phyloP scores from a whole-genome alignment of 805 yeast species.

The Huiozyma sinensis region DNA sequence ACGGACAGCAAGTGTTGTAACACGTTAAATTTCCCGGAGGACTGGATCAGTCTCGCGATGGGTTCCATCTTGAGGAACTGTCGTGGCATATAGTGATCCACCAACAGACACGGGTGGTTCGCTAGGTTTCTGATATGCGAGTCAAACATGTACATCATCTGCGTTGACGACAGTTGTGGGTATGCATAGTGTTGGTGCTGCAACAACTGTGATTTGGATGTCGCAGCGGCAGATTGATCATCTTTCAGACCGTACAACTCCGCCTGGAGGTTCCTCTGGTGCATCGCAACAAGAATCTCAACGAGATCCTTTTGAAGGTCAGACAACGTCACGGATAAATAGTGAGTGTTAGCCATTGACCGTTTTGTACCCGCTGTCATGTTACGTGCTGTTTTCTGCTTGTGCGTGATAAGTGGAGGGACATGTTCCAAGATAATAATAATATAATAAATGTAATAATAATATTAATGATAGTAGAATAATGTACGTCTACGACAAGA shows the following conservation, averaged over 20 bases:
- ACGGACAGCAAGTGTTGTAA: conserved; percentile 36
- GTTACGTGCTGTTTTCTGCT: too few species aligned
- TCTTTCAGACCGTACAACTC: not conserved
- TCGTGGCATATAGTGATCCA: conserved; percentile 69
- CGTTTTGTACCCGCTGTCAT: not conserved
- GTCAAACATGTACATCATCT: conserved; percentile 21
- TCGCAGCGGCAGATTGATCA: not conserved
- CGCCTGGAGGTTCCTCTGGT: conserved; percentile 24
- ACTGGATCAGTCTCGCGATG: conserved; percentile 39
- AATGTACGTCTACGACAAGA: conserved; percentile 1
- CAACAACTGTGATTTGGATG: not conserved
- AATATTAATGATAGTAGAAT: not conserved
- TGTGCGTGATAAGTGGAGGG: too few species aligned
- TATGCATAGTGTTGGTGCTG: conserved; percentile 10
- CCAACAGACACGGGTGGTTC: conserved; percentile 61
- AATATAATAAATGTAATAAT: not conserved
- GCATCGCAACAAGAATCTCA: conserved; percentile 36
- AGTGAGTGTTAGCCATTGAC: conserved; percentile 7
- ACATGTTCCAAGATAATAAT: not conserved
- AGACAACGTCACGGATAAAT: conserved; percentile 36
- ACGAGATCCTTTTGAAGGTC: conserved; percentile 34
- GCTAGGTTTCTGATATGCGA: conserved; percentile 38
- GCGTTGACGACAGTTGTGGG: conserved; percentile 29
- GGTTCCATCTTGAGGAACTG: conserved; percentile 57
- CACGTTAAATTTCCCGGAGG: conserved; percentile 50